Evolutionary conservation across 768 basidiomycete genomes (phyloP), one percentile per base, ranked within the genome.

Genomic region (Suillus luteus): DNA sequence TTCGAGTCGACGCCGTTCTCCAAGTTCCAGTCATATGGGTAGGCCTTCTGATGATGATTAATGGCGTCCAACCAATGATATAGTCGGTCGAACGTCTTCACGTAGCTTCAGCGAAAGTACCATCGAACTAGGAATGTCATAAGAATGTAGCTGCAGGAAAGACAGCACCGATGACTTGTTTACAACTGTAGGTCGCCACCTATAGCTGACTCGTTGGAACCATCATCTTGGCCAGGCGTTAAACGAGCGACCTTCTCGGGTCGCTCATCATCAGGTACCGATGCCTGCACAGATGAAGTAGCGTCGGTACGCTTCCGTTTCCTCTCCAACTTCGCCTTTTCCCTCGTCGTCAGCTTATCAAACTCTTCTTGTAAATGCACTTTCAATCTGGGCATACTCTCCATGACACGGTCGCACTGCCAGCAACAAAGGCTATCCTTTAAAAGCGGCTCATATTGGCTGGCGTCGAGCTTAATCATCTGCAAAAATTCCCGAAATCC

Each of bases 341-440:
- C 80, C 55, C 75, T 77, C 54, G 72, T 75, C n/a, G 73, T 78
- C 60, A 82, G 75, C 59, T 79, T 77, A 40, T 88, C 83, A 83
- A 87, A 92, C 70, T 95, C 92, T 67, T 85, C 82, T 71, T 89
- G 84, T 7, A 96, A 79, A 72, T 96, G 95, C 8, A 72, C 73
- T 70, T 93, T 94, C 55, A 96, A 77, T 38, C 78, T 75, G 0
- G 92, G 92, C 64, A 96, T 90, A 64, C 87, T 92, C 68, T 84
- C 88, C 75, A 87, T 78, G 62, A 77, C 74, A 49, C 81, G 73
- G 24, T 82, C 79, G 74, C 95, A 96, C 59, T 76, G 82, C 79
- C 86, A 93, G 73, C 95, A 96, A 7, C 71, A 69, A 4, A 96
- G 80, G 64, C 78, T 76, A 46, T 85, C 84, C 67, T 93, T 91